Conservation (phyloP, 2,329 filamentous ascomycete genomes). For the Colletotrichum noveboracense region DNA sequence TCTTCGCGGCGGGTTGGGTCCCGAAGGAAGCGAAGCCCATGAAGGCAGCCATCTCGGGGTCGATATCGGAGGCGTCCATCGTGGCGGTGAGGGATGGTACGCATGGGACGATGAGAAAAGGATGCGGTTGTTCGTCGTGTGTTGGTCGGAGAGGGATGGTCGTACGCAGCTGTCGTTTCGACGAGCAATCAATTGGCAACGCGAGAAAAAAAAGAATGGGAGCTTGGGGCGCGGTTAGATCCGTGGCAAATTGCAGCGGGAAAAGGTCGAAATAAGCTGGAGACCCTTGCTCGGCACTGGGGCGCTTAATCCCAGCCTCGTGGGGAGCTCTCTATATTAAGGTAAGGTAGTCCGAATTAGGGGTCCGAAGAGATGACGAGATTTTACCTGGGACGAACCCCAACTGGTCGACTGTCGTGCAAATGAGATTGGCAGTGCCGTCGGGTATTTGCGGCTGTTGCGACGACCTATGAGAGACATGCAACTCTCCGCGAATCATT, state of each 20-base stretch:
- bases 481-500: background rate
- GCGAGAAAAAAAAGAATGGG: background rate
- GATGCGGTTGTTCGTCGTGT: background rate
- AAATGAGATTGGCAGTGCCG: background rate
- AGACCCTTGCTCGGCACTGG: conserved; percentile 16
- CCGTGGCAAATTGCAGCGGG: background rate
- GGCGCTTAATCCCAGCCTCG: conserved; percentile 7
- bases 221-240: conserved; percentile 8
- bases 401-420: background rate
- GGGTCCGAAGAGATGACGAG: background rate
- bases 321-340: background rate
- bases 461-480: background rate
- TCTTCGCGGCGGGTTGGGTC: conserved; percentile 59
- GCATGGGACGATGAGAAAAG: background rate
- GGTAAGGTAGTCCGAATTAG: background rate
- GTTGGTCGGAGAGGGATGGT: background rate
- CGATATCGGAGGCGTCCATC: conserved; percentile 22
- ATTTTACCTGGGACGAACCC: background rate
- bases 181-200: background rate
- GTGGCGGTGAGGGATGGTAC: background rate
- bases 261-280: conserved; percentile 1
- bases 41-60: conserved; percentile 61
- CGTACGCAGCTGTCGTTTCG: background rate
- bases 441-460: conserved; percentile 8
- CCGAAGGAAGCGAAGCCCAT: conserved; percentile 81